These are phyloP conservation scores for Auricularia heimuer DNA, from an alignment of 768 basidiomycete genomes.

Conservation along the genomic window DNA sequence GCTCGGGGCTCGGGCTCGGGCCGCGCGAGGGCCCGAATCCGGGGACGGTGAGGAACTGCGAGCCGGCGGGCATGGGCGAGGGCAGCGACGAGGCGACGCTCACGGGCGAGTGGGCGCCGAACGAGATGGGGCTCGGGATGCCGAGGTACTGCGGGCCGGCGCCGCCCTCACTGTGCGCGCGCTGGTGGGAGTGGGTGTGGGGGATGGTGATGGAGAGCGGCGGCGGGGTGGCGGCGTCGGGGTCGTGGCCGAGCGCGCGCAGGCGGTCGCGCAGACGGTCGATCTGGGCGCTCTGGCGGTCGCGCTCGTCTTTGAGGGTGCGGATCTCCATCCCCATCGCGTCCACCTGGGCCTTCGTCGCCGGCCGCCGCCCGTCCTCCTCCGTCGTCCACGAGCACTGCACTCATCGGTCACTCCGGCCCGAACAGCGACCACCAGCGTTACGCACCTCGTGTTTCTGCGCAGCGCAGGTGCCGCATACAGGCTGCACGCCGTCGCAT, in stretches of 20 bases:
- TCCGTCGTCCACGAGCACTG: not conserved
- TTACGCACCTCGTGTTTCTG: conserved; percentile 16
- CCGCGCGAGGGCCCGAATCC: not conserved
- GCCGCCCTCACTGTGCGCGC: not conserved
- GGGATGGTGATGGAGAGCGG: not conserved
- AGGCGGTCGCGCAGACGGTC: not conserved
- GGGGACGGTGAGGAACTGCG: not conserved
- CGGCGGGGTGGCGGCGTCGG: not conserved
- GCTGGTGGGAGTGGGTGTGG: not conserved
- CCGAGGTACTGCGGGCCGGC: not conserved
- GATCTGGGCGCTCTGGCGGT: not conserved
- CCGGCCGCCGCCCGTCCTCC: not conserved
- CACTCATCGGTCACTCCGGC: not conserved
- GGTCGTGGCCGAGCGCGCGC: not conserved
- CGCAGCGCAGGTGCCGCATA: conserved; percentile 20
- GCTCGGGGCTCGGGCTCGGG: not conserved
- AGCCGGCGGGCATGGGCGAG: not conserved
- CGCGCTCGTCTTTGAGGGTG: not conserved
- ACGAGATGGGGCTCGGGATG: not conserved
- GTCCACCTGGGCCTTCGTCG: not conserved
- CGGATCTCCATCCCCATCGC: conserved; percentile 2
- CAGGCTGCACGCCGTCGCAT: conserved; percentile 23
- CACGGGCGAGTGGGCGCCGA: not conserved
- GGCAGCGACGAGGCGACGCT: not conserved
- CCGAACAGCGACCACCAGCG: not conserved